A percentile compares a stretch with the other conserved stretches of the same genome.
These are phyloP conservation scores for Tolypocladium pustulatum DNA, from an alignment of 2,329 filamentous ascomycete species.

Conservation along the genomic window DNA sequence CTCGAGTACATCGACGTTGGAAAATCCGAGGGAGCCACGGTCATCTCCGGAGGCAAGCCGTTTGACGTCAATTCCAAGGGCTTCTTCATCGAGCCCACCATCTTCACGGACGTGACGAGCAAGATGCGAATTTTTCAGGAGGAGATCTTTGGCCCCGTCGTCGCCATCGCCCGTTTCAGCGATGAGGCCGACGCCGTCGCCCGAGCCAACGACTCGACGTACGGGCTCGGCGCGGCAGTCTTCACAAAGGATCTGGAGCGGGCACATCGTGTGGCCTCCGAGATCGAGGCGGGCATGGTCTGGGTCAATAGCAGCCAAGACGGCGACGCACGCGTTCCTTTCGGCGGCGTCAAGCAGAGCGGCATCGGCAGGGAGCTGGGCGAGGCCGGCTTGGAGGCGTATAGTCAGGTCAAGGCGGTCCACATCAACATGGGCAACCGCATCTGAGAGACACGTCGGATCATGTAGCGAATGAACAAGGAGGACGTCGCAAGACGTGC, in stretches of 20 bases:
- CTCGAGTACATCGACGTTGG: constrained; percentile 60
- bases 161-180: constrained; percentile 29
- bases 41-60: constrained; percentile 52
- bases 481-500: not conserved
- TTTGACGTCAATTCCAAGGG: constrained; percentile 24
- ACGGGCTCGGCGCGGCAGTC: constrained; percentile 50
- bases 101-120: constrained; percentile 30
- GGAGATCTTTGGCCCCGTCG: constrained; percentile 36
- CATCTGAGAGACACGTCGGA: constrained; percentile 10
- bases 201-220: constrained; percentile 41
- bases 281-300: constrained; percentile 52
- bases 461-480: not conserved
- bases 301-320: constrained; percentile 41
- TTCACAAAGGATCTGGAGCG: constrained; percentile 49
- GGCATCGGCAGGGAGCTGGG: constrained; percentile 34
- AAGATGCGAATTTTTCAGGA: constrained; percentile 35
- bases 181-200: constrained; percentile 29
- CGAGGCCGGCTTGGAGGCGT: constrained; percentile 32
- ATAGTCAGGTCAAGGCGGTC: constrained; percentile 32
- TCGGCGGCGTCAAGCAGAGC: constrained; percentile 37
- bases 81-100: constrained; percentile 34
- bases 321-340: constrained; percentile 31
- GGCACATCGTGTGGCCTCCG: constrained; percentile 37
- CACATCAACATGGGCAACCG: constrained; percentile 31
- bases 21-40: constrained; percentile 59